phyloP scores from a whole-genome alignment of 768 basidiomycete genomes.

The Rhizopogon rudus region DNA sequence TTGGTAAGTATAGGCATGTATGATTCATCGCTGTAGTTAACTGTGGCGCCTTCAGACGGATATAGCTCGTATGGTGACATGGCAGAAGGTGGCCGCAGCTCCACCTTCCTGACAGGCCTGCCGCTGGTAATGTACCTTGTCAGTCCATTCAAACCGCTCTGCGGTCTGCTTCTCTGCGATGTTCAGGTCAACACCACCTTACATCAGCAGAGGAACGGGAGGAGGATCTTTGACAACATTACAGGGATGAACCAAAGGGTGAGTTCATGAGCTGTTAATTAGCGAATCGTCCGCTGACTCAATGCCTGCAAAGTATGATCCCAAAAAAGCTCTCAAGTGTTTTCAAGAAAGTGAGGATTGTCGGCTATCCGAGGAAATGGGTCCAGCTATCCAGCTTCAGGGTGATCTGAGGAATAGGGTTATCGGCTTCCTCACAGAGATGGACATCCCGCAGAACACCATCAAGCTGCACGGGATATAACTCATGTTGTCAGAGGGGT shows the following conservation, averaged over 20 bases:
- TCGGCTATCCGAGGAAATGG: conserved; percentile 66
- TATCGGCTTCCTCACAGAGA: conserved; percentile 76
- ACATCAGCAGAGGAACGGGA: conserved; percentile 91
- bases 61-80: no score
- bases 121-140: no score
- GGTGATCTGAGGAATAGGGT: conserved; percentile 96
- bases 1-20: no score
- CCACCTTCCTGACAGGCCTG: no score
- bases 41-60: no score
- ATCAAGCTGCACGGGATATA: conserved; percentile 91
- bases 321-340: conserved; percentile 96
- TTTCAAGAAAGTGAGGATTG: conserved; percentile 82
- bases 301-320: conserved; percentile 72
- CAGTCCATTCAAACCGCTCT: no score
- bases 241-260: conserved; percentile 89
- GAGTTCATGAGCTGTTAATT: conserved; percentile 21
- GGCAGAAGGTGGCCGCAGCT: no score
- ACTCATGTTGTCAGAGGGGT: conserved; percentile 16
- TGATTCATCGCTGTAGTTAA: no score
- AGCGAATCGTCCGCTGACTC: conserved; percentile 9
- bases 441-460: conserved; percentile 68
- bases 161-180: no score
- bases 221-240: conserved; percentile 96
- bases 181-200: conserved; percentile 13
- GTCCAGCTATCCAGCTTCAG: conserved; percentile 96